Evolutionary conservation across 2,329 filamentous ascomycete species (phyloP).

Genomic region (Mollisia scopiformis): DNA sequence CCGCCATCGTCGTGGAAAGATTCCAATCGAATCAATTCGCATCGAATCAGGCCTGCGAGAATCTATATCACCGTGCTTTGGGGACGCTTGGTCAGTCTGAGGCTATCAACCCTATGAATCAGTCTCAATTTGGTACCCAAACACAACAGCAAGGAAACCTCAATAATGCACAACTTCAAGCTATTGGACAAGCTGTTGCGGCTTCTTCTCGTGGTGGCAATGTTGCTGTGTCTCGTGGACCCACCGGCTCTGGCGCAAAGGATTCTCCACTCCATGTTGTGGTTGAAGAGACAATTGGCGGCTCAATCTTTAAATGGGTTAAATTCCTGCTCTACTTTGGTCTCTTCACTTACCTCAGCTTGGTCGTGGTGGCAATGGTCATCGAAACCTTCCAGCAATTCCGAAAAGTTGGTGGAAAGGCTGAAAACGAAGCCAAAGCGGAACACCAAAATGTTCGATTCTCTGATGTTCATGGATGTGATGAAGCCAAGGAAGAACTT

Average conservation of each 20-base stretch:
- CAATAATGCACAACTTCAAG: conserved; percentile 68
- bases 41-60: conserved; percentile 75
- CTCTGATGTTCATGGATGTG: conserved; percentile 92
- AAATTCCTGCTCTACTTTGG: conserved; percentile 83
- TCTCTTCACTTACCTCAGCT: conserved; percentile 76
- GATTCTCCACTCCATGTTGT: conserved; percentile 92
- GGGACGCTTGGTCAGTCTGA: conserved; percentile 55
- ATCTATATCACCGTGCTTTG: conserved; percentile 78
- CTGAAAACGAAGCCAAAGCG: conserved; percentile 83
- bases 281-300: conserved; percentile 85
- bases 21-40: conserved; percentile 88
- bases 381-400: conserved; percentile 80
- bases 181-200: conserved; percentile 80
- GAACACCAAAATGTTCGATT: conserved; percentile 93
- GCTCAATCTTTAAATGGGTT: conserved; percentile 85
- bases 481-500: conserved; percentile 97
- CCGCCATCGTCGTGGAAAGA: conserved; percentile 87
- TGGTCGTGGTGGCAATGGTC: conserved; percentile 79
- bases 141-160: conserved; percentile 40
- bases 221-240: conserved; percentile 50
- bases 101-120: conserved; percentile 16
- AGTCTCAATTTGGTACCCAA: conserved; percentile 23
- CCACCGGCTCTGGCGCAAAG: conserved; percentile 68
- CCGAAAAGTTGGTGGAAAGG: conserved; percentile 74
- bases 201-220: conserved; percentile 71